Base-by-base conservation (phyloP, 192 early-diverging fungal species). In the Allomyces javanicus region DNA sequence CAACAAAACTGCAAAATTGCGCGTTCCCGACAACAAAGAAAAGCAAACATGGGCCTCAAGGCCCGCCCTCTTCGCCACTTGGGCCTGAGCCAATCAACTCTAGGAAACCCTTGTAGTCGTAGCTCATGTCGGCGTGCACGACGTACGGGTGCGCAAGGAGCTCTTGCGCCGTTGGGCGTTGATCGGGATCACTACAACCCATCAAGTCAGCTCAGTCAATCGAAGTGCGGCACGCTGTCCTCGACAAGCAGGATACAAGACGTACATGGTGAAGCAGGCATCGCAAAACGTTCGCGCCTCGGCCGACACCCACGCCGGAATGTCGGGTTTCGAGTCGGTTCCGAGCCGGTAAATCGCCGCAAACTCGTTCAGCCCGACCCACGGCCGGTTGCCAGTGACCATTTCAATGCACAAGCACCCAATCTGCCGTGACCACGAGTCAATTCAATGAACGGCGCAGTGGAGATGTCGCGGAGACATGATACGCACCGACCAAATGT, bases 391-490 rank as follows among this genome's bases (percentile, higher is more conserved):
- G 22, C 90, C 93, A 33, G 93, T 88, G 71, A 94, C 85, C 96
- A 98, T 98, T 71, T 98, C 94, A 64, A 98, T 73, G 6, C 91
- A 89, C 10, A 92, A 74, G 69, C 94, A 96, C 26, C 94, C 87
- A 62, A 88, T 76, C 50, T 14, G 21, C 17, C 50, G 4, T 4
- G 12, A 21, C 17, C 12, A 1, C 1, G 3, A 58, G 21, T n/a
- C 17, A n/a, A 3, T 58, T 14, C 12, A 58, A n/a, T 58, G 17
- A 21, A n/a, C 2, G 21, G 21, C 2, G 5, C 1, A 9, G 2
- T n/a, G 21, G 50, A 58, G 50, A 40, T 3, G 33, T 7, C 17
- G 21, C 14, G 0, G 21, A 1, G 21, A 58, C 66, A 81, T 79
- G 82, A 67, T 68, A 62, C 44, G 58, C 27, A 64, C 40, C 67